These are phyloP conservation scores for Penicillium sp. DNA, from an alignment of 2,329 filamentous ascomycete genomes.

Conservation along the genomic window DNA sequence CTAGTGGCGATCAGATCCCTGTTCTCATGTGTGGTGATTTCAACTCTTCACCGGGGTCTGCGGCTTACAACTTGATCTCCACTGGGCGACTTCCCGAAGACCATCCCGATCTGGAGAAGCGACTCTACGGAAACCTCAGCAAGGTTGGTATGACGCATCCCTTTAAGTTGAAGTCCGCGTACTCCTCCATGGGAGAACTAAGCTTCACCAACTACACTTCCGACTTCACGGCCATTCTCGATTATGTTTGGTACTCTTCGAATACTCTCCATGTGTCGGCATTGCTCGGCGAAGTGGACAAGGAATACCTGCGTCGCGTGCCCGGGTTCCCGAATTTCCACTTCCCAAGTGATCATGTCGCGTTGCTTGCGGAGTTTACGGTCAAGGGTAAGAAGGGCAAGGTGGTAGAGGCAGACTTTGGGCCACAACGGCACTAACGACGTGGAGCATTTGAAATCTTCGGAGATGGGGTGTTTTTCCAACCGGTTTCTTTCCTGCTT, in stretches of 20 bases:
- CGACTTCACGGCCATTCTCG: slow-evolving; percentile 85
- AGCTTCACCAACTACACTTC: slow-evolving; percentile 97
- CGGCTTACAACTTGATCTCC: slow-evolving; percentile 85
- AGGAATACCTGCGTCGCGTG: slow-evolving; percentile 77
- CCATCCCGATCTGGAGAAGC: slow-evolving; percentile 74
- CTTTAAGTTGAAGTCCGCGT: slow-evolving; percentile 89
- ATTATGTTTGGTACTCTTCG: slow-evolving; percentile 97
- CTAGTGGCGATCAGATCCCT: slow-evolving; percentile 81
- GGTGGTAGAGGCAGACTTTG: slow-evolving; percentile 62
- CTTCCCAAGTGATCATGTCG: slow-evolving; percentile 89
- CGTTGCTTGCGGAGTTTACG: slow-evolving; percentile 83
- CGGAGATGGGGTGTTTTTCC: slow-evolving; percentile 38
- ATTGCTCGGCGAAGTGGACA: slow-evolving; percentile 81
- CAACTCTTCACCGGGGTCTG: slow-evolving; percentile 84
- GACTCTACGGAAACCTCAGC: slow-evolving; percentile 91
- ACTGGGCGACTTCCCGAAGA: slow-evolving; percentile 73
- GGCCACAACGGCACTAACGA: slow-evolving; percentile 44
- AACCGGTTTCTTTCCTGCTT: slow-evolving; percentile 28
- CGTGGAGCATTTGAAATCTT: slow-evolving; percentile 35
- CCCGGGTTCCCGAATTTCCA: slow-evolving; percentile 93
- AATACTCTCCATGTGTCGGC: slow-evolving; percentile 82
- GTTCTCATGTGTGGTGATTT: slow-evolving; percentile 92
- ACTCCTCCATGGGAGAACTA: slow-evolving; percentile 78
- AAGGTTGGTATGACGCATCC: slow-evolving; percentile 89
- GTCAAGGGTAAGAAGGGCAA: slow-evolving; percentile 86